Base-by-base conservation (phyloP, 176 grass and related monocot species). In the Carex scoparia region DNA sequence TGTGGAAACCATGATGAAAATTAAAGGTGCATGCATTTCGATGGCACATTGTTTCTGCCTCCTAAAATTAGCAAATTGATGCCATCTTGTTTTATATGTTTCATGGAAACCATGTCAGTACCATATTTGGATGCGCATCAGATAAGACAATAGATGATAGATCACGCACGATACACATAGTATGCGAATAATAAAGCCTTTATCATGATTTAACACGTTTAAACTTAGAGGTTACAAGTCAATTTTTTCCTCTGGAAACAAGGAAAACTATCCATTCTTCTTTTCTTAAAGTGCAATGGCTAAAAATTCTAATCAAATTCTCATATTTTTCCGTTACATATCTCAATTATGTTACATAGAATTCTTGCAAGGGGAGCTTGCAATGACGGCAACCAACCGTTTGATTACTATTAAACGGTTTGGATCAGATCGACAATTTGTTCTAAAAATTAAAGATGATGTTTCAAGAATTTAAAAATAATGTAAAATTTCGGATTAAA, bases 11-110 rank as follows among this genome's bases (percentile, higher is more conserved):
- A 77, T 69, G 35, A 69, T 16, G 33, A 51, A 30, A 18, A 60
- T 60, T 18, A 18, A 5, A 48, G 2, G 71, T 54, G 44, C 46
- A 75, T 75, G 18, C 10, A 28, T 75, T 75, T 14, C 19, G 30
- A 75, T 10, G 46, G 71, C 19, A 75, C 42, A 75, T 31, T 75
- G 44, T 54, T 75, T 75, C 71, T 75, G 71, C 46, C 71, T 75
- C 10, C 71, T 51, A 75, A 53, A 4, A 2, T 9, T 10, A 30
- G 27, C 23, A 55, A 32, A 77, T 23, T 23, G 23, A 23, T 30
- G 12, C 7, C 4, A 19, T 56, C 1, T 11, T 7, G 31, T 31
- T 76, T 53, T 55, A 28, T 35, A 28, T 75, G 46, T 12, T 75
- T 23, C 44, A 75, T 74, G 70, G 44, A 13, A 75, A 75, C 70